Conservation (phyloP, 345 rosid species). For the Eucalyptus tenuipes region DNA sequence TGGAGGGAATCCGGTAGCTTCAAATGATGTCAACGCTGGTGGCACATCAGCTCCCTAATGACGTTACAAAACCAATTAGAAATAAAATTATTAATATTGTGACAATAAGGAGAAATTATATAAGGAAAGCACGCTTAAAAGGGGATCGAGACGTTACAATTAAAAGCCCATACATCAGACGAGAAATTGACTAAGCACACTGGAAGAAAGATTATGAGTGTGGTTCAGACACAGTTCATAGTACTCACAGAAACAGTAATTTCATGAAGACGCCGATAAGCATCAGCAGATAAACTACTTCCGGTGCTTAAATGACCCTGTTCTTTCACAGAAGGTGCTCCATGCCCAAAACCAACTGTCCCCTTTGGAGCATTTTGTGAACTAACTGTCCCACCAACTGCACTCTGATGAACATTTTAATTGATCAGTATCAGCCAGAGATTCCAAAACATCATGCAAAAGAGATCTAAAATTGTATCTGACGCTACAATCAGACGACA, state of each 20-base stretch:
- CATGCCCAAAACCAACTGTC: constrained; percentile 13
- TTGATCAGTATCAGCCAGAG: background rate
- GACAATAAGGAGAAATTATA: background rate
- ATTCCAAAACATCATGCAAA: background rate
- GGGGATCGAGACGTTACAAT: background rate
- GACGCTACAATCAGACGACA: background rate
- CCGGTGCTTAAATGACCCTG: constrained; percentile 14
- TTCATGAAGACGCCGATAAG: constrained; percentile 73
- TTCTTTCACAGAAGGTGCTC: background rate
- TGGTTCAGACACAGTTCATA: background rate
- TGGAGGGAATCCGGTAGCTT: constrained; percentile 70
- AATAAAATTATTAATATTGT: background rate
- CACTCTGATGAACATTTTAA: constrained; percentile 5
- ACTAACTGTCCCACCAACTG: constrained; percentile 17
- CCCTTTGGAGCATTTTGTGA: constrained; percentile 21
- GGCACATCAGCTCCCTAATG: constrained; percentile 77
- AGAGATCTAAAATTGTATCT: background rate
- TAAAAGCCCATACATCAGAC: background rate
- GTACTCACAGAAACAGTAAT: constrained; percentile 66
- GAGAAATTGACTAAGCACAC: background rate
- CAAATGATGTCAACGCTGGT: constrained; percentile 65
- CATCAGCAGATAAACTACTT: constrained; percentile 42
- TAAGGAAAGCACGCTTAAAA: background rate
- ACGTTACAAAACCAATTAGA: background rate
- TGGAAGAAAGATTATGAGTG: background rate